Evolutionary conservation across 164 flowering plant species (phyloP).

Genomic region (Aristolochia fimbriata): DNA sequence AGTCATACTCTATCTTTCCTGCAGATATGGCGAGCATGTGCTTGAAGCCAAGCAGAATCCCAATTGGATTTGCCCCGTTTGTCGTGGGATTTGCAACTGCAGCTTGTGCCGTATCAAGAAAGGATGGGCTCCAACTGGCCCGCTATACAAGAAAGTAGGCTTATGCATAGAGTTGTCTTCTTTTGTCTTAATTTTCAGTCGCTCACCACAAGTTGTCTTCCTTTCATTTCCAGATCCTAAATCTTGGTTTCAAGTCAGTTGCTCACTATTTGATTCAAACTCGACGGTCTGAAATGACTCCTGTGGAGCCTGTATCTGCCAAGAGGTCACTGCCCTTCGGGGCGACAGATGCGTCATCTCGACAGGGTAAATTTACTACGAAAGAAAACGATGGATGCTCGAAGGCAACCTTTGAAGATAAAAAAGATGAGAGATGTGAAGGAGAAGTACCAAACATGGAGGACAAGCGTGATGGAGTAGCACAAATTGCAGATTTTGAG

Average conservation of each 20-base stretch:
- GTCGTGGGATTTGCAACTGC: conserved; percentile 97
- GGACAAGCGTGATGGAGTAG: background rate
- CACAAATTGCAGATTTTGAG: background rate
- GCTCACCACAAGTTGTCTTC: background rate
- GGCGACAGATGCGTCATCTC: conserved; percentile 16
- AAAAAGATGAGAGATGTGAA: conserved; percentile 4
- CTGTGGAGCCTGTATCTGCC: conserved; percentile 28
- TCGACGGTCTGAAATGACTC: conserved; percentile 16
- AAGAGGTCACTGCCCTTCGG: conserved; percentile 50
- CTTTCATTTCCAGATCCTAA: conserved; percentile 31
- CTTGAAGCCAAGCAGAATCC: conserved; percentile 69
- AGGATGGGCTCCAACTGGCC: conserved; percentile 90
- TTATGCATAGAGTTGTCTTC: background rate
- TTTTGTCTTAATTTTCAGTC: background rate
- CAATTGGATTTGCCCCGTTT: conserved; percentile 79
- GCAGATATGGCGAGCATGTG: conserved; percentile 93
- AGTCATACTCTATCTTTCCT: too few relatives aligned
- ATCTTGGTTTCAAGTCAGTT: conserved; percentile 74
- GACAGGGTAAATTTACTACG: conserved; percentile 5
- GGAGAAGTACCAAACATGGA: background rate
- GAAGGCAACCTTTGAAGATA: conserved; percentile 7
- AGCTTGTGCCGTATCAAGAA: conserved; percentile 77
- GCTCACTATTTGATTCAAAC: conserved; percentile 87
- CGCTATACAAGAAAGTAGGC: conserved; percentile 55
- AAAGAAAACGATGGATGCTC: conserved; percentile 1